Evolutionary conservation across 345 rosid genomes (phyloP).

Genomic region (Salix viminalis): DNA sequence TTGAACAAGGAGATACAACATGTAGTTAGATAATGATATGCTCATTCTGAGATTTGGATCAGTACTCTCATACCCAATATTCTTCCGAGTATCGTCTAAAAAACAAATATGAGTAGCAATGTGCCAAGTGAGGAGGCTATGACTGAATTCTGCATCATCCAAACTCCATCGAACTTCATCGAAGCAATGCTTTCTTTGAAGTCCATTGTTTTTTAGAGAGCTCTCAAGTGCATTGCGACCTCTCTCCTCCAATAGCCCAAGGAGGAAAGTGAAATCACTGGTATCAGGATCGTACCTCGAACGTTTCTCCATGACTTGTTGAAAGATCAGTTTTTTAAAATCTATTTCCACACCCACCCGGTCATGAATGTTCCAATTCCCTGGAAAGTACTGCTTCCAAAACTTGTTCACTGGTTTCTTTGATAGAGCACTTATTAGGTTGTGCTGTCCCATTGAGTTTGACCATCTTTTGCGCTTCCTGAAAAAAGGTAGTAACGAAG

Average conservation of each 20-base stretch:
- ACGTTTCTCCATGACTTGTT: neutral
- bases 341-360: neutral
- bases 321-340: neutral
- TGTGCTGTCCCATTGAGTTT: neutral
- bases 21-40: too few species aligned
- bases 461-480: neutral
- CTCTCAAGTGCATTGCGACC: too few species aligned
- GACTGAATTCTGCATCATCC: conserved; percentile 4
- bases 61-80: too few species aligned
- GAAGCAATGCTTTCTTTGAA: neutral
- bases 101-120: neutral
- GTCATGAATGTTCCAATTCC: neutral
- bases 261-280: fast-evolving
- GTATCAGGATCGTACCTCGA: neutral
- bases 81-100: too few species aligned
- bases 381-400: neutral
- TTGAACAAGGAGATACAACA: too few species aligned
- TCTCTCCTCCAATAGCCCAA: too few species aligned
- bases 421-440: neutral
- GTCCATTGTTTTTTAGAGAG: too few species aligned
- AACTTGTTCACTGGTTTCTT: neutral
- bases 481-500: too few species aligned
- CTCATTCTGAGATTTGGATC: too few species aligned
- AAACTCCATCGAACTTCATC: neutral
- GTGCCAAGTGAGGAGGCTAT: conserved; percentile 23